Evolutionary conservation across 2,329 filamentous ascomycete species (phyloP).

Genomic region (Plenodomus biglobosus): DNA sequence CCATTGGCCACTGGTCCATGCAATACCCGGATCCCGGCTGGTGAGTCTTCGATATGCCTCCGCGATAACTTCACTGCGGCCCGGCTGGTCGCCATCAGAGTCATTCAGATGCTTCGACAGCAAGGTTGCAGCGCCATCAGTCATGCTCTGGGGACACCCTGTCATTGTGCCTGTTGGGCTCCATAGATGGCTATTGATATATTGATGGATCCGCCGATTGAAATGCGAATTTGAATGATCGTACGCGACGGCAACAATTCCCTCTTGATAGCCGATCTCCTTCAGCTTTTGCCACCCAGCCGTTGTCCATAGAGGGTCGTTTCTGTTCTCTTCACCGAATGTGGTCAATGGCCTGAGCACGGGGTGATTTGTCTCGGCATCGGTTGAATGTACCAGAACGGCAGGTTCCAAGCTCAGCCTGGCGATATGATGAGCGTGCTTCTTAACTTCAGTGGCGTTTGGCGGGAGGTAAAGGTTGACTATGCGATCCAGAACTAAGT

Average conservation of each 20-base stretch:
- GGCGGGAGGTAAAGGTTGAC: conserved; percentile 27
- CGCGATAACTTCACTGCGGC: conserved; percentile 50
- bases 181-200: conserved; percentile 62
- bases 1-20: conserved; percentile 76
- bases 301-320: conserved; percentile 62
- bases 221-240: conserved; percentile 55
- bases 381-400: conserved; percentile 49
- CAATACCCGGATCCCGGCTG: conserved; percentile 52
- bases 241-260: conserved; percentile 63
- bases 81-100: conserved; percentile 29
- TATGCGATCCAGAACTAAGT: conserved; percentile 25
- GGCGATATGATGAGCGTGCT: conserved; percentile 23
- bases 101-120: conserved; percentile 22
- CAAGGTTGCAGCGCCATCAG: conserved; percentile 57
- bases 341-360: conserved; percentile 62
- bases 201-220: conserved; percentile 61
- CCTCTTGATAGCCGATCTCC: conserved; percentile 59
- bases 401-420: conserved; percentile 22
- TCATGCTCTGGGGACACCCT: conserved; percentile 68
- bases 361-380: conserved; percentile 67
- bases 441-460: conserved; percentile 9
- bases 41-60: conserved; percentile 58
- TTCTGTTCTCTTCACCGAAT: conserved; percentile 58
- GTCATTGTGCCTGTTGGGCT: conserved; percentile 61
- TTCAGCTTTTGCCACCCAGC: conserved; percentile 68